phyloP scores from a whole-genome alignment of 192 early-diverging fungal genomes.

The Coemansia sp. region DNA sequence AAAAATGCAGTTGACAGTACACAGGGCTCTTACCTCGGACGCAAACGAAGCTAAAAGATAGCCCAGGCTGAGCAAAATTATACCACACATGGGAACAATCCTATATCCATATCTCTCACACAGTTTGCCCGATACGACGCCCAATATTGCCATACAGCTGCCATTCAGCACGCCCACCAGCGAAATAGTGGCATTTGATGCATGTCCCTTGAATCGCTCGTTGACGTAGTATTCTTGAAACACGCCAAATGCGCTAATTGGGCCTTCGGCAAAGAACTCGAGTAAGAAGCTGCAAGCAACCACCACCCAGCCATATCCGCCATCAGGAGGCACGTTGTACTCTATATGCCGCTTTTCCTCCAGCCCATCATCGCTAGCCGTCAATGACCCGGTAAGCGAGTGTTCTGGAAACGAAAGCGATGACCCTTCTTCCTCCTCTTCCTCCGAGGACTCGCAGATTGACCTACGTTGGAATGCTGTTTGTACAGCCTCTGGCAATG shows the following conservation, averaged over 20 bases:
- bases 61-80: constrained; percentile 36
- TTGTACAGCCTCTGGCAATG: not conserved
- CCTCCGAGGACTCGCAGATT: constrained; percentile 15
- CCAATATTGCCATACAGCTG: constrained; percentile 43
- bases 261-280: constrained; percentile 52
- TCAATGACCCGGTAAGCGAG: constrained; percentile 26
- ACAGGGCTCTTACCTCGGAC: constrained; percentile 33
- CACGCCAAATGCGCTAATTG: constrained; percentile 54
- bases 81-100: constrained; percentile 37
- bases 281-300: constrained; percentile 50
- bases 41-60: constrained; percentile 54
- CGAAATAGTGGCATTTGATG: constrained; percentile 50
- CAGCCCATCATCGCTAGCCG: constrained; percentile 7
- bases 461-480: constrained; percentile 9
- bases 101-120: constrained; percentile 49
- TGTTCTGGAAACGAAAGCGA: not conserved
- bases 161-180: constrained; percentile 45
- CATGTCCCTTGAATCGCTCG: constrained; percentile 37
- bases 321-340: constrained; percentile 37
- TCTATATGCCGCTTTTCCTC: constrained; percentile 18
- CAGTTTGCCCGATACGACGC: constrained; percentile 48
- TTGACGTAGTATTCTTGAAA: constrained; percentile 54
- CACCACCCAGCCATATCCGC: constrained; percentile 54
- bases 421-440: not conserved
- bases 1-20: not conserved